Conservation (phyloP, 2,329 filamentous ascomycete genomes). For the Saccharata proteae region DNA sequence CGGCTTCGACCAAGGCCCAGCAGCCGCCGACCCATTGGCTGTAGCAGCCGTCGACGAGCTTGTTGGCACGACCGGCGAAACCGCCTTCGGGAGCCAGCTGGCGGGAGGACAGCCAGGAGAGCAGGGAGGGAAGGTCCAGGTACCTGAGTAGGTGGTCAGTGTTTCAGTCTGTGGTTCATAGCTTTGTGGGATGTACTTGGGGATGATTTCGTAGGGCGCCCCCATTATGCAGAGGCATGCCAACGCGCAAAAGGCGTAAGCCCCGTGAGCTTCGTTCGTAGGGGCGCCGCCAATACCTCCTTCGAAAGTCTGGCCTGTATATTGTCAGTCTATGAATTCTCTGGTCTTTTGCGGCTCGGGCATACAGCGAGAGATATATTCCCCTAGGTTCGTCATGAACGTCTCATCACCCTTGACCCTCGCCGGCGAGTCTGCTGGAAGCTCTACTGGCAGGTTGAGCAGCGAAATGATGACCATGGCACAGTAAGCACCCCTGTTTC, state of each 20-base stretch:
- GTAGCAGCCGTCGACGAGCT: conserved; percentile 96
- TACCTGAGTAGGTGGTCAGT: conserved; percentile 26
- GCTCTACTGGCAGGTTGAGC: conserved; percentile 67
- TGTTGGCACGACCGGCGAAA: conserved; percentile 89
- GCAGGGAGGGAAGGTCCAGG: conserved; percentile 62
- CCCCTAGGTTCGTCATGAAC: conserved; percentile 61
- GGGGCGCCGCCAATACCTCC: conserved; percentile 83
- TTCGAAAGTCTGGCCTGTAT: conserved; percentile 91
- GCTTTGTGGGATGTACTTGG: conserved; percentile 41
- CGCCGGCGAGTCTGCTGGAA: conserved; percentile 62
- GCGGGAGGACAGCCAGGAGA: conserved; percentile 79
- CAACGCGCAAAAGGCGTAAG: conserved; percentile 89
- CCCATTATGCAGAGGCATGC: conserved; percentile 81
- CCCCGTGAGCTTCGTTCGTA: conserved; percentile 84
- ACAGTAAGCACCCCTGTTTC: conserved; percentile 72
- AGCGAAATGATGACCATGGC: conserved; percentile 74
- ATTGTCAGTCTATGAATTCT: conserved; percentile 21
- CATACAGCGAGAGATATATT: conserved; percentile 67
- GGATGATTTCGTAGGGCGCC: conserved; percentile 61
- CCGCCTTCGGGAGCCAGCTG: conserved; percentile 89
- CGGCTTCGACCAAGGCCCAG: conserved; percentile 82
- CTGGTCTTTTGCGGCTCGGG: conserved; percentile 1
- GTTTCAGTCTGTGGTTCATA: conserved; percentile 6
- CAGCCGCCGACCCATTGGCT: conserved; percentile 95
- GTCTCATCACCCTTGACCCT: conserved; percentile 48